These are phyloP conservation scores for Heterobasidion irregulare DNA, from an alignment of 1,284 basidiomycete genomes.

Conservation along the genomic window DNA sequence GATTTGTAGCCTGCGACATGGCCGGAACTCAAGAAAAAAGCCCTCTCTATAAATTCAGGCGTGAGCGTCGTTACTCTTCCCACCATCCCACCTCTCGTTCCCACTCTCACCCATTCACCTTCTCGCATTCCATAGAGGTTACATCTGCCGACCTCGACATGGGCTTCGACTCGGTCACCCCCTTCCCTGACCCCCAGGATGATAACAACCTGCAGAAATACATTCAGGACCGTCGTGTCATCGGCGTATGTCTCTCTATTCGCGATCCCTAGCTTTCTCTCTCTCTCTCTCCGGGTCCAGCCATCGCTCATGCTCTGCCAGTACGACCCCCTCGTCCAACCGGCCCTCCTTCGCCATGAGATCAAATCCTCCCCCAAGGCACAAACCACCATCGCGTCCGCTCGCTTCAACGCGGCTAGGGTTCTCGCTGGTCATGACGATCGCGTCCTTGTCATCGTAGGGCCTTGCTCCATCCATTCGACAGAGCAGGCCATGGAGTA, in stretches of 20 bases:
- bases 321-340: constrained; percentile 93
- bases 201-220: constrained; percentile 53
- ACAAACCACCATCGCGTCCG: constrained; percentile 65
- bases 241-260: constrained; percentile 45
- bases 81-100: background rate
- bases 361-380: constrained; percentile 54
- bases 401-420: constrained; percentile 72
- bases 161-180: constrained; percentile 31
- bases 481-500: constrained; percentile 88
- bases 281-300: constrained; percentile 1
- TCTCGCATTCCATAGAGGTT: constrained; percentile 10
- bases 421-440: constrained; percentile 82
- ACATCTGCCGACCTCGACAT: constrained; percentile 32
- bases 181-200: constrained; percentile 55
- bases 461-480: constrained; percentile 95
- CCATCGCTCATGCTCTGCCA: constrained; percentile 19
- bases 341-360: constrained; percentile 82
- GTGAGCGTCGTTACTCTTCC: constrained; percentile 11
- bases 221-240: constrained; percentile 71
- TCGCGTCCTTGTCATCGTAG: constrained; percentile 84
- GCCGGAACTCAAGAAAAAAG: background rate
- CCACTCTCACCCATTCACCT: constrained; percentile 6
- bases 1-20: background rate
- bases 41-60: constrained; percentile 5
- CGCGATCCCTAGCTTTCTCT: constrained; percentile 2